A percentile compares a stretch with the other conserved stretches of the same genome.
phyloP scores from a whole-genome alignment of 441 rosid species.

The Croton setiger region DNA sequence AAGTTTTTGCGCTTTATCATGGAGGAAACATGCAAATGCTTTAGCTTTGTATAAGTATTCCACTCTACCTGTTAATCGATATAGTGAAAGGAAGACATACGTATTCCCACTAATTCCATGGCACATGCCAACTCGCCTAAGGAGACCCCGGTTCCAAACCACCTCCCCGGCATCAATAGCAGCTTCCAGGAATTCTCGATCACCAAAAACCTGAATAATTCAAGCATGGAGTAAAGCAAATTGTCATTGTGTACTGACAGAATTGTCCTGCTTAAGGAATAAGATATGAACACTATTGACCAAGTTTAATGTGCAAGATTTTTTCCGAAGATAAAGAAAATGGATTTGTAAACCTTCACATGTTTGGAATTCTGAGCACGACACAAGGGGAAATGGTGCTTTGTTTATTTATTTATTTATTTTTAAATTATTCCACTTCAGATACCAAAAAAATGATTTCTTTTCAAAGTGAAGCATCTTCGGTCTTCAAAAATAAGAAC shows the following conservation, averaged over 20 bases:
- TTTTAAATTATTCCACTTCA: neutral
- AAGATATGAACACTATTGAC: neutral
- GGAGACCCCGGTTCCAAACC: slow-evolving; percentile 63
- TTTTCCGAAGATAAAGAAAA: neutral
- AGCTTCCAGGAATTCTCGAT: slow-evolving; percentile 51
- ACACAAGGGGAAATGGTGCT: neutral
- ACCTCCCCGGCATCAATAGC: slow-evolving; percentile 61
- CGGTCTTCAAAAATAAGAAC: neutral
- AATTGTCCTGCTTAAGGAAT: neutral
- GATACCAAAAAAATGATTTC: neutral
- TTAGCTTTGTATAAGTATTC: slow-evolving; percentile 48
- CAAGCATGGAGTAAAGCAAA: too few species aligned
- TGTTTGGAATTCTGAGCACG: neutral
- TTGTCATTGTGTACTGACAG: neutral
- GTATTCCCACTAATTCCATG: slow-evolving; percentile 72
- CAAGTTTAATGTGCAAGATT: neutral
- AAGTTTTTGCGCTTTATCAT: slow-evolving; percentile 45
- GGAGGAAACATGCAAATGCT: slow-evolving; percentile 68
- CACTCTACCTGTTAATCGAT: slow-evolving; percentile 40
- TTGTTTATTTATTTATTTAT: too few species aligned
- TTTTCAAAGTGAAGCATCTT: neutral
- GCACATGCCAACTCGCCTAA: slow-evolving; percentile 61
- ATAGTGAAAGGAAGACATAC: slow-evolving; percentile 56
- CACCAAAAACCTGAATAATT: slow-evolving; percentile 47
- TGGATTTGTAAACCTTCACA: neutral